These are phyloP conservation scores for Hypholoma sublateritium DNA, from an alignment of 768 basidiomycete genomes.

Conservation along the genomic window DNA sequence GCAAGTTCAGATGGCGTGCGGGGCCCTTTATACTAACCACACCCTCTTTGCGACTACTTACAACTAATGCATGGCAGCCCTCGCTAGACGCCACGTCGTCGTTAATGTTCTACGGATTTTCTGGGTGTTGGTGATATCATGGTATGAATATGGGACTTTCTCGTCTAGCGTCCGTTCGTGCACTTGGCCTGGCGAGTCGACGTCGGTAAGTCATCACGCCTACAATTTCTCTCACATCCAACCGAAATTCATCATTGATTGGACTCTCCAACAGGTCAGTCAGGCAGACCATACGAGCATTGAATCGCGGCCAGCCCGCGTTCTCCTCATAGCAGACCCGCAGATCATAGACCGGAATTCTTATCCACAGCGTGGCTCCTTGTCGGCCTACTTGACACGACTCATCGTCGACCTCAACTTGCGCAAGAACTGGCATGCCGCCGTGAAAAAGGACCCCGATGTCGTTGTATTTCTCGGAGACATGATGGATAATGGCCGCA, in stretches of 20 bases:
- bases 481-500: constrained; percentile 86
- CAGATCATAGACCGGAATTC: constrained; percentile 79
- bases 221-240: background rate
- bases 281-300: constrained; percentile 14
- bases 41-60: background rate
- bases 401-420: constrained; percentile 79
- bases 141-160: constrained; percentile 71
- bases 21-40: background rate
- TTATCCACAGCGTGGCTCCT: constrained; percentile 58
- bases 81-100: constrained; percentile 28
- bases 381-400: constrained; percentile 60
- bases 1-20: background rate
- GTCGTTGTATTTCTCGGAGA: constrained; percentile 84
- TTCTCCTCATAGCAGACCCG: constrained; percentile 87
- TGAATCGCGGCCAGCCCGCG: constrained; percentile 37
- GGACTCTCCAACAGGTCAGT: constrained; percentile 4
- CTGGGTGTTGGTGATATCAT: constrained; percentile 67
- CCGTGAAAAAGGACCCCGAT: constrained; percentile 60
- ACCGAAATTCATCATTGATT: background rate
- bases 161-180: constrained; percentile 45
- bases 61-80: constrained; percentile 24
- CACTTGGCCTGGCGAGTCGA: constrained; percentile 55
- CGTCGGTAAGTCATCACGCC: constrained; percentile 1
- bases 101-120: constrained; percentile 48
- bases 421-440: constrained; percentile 80